These are phyloP conservation scores for Aegilops longissima DNA, from an alignment of 176 grass and related monocot species.

Conservation along the genomic window DNA sequence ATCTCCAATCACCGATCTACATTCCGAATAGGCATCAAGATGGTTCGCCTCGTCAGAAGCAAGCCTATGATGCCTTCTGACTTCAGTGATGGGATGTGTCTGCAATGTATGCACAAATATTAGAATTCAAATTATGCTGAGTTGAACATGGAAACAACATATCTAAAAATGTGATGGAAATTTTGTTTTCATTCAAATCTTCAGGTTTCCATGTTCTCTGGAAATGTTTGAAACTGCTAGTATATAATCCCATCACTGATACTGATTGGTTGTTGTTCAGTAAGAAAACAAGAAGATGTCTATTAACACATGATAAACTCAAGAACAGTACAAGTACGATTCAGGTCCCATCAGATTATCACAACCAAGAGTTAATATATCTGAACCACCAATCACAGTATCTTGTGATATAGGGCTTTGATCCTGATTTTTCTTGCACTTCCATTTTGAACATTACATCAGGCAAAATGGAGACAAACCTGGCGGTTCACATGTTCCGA, in stretches of 20 bases:
- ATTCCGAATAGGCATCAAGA: not conserved
- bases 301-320: not conserved
- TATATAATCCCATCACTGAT: not conserved
- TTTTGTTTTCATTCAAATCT: not conserved
- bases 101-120: slow-evolving; percentile 15
- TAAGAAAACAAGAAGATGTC: not conserved
- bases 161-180: not conserved
- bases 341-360: too few relatives aligned
- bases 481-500: not conserved
- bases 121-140: slow-evolving; percentile 6
- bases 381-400: not conserved
- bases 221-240: slow-evolving; percentile 19
- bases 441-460: not conserved
- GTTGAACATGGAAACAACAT: not conserved
- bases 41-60: not conserved
- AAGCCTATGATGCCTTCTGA: not conserved
- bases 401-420: slow-evolving; percentile 11
- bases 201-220: not conserved
- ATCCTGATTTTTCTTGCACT: not conserved
- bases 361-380: too few relatives aligned
- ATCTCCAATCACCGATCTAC: slow-evolving; percentile 29
- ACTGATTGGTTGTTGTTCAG: slow-evolving; percentile 7
- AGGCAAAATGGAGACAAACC: slow-evolving; percentile 24
- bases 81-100: not conserved
- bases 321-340: not conserved